These are phyloP conservation scores for Fomitopsis pinicola DNA, from an alignment of 1,284 basidiomycete species.

Conservation along the genomic window DNA sequence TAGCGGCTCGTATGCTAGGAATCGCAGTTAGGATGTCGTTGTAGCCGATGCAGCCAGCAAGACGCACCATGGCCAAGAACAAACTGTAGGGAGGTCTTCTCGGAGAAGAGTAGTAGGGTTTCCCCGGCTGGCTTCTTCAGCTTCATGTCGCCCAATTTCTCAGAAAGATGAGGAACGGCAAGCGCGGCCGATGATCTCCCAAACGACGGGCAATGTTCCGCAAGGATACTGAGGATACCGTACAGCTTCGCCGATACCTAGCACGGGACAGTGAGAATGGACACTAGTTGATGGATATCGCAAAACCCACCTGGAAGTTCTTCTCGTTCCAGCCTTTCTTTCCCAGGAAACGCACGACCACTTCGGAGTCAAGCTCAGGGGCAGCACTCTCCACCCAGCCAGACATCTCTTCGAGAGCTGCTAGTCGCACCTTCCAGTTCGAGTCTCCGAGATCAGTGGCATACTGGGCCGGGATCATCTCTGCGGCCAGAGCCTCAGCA, in stretches of 20 bases:
- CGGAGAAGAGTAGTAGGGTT: slow-evolving; percentile 76
- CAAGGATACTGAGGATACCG: slow-evolving; percentile 69
- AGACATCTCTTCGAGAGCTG: slow-evolving; percentile 83
- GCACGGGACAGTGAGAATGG: neutral
- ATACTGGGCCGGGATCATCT: slow-evolving; percentile 71
- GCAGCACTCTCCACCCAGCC: slow-evolving; percentile 76
- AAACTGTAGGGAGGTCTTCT: slow-evolving; percentile 93
- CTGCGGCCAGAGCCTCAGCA: slow-evolving; percentile 78
- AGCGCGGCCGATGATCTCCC: slow-evolving; percentile 84
- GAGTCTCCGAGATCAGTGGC: slow-evolving; percentile 75
- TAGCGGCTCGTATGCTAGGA: slow-evolving; percentile 83
- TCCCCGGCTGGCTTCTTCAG: slow-evolving; percentile 98
- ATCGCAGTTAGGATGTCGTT: neutral
- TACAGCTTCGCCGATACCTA: slow-evolving; percentile 90
- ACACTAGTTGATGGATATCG: neutral
- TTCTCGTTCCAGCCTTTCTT: slow-evolving; percentile 98
- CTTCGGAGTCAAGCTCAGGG: slow-evolving; percentile 79
- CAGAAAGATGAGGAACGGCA: slow-evolving; percentile 80
- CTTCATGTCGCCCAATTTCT: slow-evolving; percentile 97
- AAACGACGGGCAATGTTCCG: slow-evolving; percentile 80
- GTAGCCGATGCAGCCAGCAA: neutral
- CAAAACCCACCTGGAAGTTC: slow-evolving; percentile 84
- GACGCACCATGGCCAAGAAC: slow-evolving; percentile 84
- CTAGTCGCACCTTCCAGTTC: slow-evolving; percentile 92
- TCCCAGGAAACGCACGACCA: slow-evolving; percentile 84